Percentiles rank a stretch among this genome's conserved stretches.
Evolutionary conservation across 345 rosid species (phyloP).

Genomic region (Euclidium syriacum): DNA sequence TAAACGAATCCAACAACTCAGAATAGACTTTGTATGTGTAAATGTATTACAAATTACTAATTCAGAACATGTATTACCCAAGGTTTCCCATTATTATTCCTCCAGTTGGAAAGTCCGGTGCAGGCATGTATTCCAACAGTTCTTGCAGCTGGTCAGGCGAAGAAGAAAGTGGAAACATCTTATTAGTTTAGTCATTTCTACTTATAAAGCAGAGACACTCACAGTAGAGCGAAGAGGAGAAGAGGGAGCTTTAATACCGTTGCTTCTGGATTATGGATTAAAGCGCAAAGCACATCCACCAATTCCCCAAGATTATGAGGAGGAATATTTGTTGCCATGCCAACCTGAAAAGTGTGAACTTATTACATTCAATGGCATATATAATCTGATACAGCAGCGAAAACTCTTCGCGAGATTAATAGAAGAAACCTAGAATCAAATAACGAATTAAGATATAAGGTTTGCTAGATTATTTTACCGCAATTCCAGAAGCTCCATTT

Average conservation of each 20-base stretch:
- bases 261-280: slow-evolving; percentile 89
- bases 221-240: background rate
- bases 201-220: background rate
- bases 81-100: slow-evolving; percentile 93
- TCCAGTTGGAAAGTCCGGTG: slow-evolving; percentile 98
- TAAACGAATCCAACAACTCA: background rate
- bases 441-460: background rate
- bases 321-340: slow-evolving; percentile 98
- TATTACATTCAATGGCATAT: slow-evolving; percentile 5
- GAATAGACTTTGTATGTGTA: background rate
- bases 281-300: slow-evolving; percentile 90
- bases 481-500: slow-evolving; percentile 98
- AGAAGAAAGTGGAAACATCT: slow-evolving; percentile 20
- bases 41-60: too few relatives aligned
- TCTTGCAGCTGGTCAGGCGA: slow-evolving; percentile 74
- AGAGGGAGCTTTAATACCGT: slow-evolving; percentile 38
- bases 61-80: slow-evolving; percentile 54
- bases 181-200: background rate
- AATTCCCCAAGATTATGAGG: slow-evolving; percentile 97
- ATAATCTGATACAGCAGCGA: background rate
- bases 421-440: background rate
- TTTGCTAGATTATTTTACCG: slow-evolving; percentile 42
- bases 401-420: background rate
- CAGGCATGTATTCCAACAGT: slow-evolving; percentile 97
- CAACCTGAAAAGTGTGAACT: slow-evolving; percentile 52